These are phyloP conservation scores for Agrostemma githago DNA, from an alignment of 148 eudicot species.

Conservation along the genomic window DNA sequence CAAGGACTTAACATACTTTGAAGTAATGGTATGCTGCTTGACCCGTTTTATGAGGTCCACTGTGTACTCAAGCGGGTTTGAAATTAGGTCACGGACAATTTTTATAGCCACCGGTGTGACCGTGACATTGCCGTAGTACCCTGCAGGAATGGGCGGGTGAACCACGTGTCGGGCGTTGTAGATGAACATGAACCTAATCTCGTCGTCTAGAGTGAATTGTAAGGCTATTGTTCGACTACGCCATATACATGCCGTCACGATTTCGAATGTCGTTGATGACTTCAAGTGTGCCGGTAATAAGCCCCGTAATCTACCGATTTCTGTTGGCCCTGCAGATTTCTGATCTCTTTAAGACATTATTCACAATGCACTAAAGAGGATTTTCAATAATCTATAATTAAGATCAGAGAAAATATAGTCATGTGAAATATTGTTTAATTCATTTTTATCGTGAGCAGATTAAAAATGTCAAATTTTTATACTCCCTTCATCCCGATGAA, in stretches of 20 bases:
- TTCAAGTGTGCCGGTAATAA: not conserved
- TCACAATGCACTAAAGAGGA: too few species aligned
- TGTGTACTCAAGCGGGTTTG: not conserved
- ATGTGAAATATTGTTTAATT: too few species aligned
- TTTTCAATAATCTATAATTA: too few species aligned
- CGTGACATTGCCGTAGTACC: not conserved
- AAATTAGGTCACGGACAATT: not conserved
- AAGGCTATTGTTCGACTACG: conserved; percentile 6
- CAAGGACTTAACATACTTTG: conserved; percentile 1
- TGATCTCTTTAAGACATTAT: too few species aligned
- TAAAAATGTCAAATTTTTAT: too few species aligned
- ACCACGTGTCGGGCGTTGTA: not conserved
- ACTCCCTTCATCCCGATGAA: too few species aligned
- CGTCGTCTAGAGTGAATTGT: not conserved
- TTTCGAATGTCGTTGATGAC: not conserved
- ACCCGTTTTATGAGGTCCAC: not conserved
- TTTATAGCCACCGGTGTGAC: not conserved
- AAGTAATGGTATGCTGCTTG: not conserved
- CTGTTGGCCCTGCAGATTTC: conserved; percentile 11
- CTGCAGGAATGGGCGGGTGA: not conserved
- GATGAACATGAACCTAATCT: not conserved
- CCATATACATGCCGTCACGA: not conserved
- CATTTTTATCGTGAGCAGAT: too few species aligned
- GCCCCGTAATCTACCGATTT: not conserved
- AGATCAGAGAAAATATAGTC: too few species aligned